A percentile compares a stretch with the other conserved stretches of the same genome.
phyloP scores from a whole-genome alignment of 441 rosid species.

The Francoa sonchifolia region DNA sequence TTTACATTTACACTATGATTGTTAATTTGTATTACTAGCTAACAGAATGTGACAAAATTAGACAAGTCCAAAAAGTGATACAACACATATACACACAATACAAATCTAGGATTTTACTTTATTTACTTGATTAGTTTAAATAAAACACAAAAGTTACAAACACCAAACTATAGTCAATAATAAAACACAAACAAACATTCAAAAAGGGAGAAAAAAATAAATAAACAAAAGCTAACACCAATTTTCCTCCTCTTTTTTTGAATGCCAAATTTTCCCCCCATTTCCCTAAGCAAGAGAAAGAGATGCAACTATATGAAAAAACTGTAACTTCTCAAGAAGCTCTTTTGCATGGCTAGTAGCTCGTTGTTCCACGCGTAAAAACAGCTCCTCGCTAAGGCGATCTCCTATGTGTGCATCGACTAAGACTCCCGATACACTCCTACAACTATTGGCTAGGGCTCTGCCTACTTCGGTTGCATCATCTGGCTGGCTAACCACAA shows the following conservation, averaged over 20 bases:
- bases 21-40: no score
- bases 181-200: not conserved
- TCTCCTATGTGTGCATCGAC: constrained; percentile 91
- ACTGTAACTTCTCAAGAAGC: constrained; percentile 62
- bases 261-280: not conserved
- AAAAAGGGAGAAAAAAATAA: not conserved
- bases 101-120: not conserved
- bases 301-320: constrained; percentile 80
- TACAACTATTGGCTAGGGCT: constrained; percentile 58
- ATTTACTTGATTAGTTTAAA: not conserved
- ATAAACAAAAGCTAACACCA: not conserved
- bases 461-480: constrained; percentile 55
- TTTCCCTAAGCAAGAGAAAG: constrained; percentile 34
- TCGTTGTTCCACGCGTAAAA: constrained; percentile 42
- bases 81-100: not conserved
- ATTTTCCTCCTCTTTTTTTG: not conserved
- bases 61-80: no score
- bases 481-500: constrained; percentile 73
- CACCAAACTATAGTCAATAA: not conserved
- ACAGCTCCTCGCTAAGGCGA: constrained; percentile 55
- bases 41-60: no score
- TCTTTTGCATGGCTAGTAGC: constrained; percentile 61
- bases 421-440: constrained; percentile 73
- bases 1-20: no score
- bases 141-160: not conserved